phyloP scores from a whole-genome alignment of 2,329 filamentous ascomycete species.

The Exophiala sideris region DNA sequence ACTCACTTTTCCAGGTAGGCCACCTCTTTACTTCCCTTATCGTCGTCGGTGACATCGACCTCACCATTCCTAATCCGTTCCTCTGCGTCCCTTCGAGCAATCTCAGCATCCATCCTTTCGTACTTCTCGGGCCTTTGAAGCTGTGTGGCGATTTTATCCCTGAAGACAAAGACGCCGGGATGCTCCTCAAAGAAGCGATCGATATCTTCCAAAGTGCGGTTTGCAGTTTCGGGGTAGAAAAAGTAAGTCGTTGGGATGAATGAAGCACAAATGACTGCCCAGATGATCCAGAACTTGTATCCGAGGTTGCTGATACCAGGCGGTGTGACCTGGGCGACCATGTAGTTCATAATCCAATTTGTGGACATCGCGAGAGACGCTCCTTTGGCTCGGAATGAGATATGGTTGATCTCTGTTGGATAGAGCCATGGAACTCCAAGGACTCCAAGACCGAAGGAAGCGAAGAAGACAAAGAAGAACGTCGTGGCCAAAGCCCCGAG shows the following conservation, averaged over 20 bases:
- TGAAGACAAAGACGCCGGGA: slow-evolving; percentile 23
- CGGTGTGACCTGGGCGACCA: slow-evolving; percentile 33
- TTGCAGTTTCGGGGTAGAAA: slow-evolving; percentile 35
- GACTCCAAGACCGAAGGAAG: slow-evolving; percentile 39
- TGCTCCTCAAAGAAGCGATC: slow-evolving; percentile 32
- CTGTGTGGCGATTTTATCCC: slow-evolving; percentile 24
- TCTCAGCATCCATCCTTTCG: slow-evolving; percentile 18
- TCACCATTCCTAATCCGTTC: slow-evolving; percentile 14
- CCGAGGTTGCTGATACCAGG: slow-evolving; percentile 33
- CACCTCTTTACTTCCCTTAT: slow-evolving; percentile 6
- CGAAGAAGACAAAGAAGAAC: slow-evolving; percentile 44
- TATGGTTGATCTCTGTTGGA: slow-evolving; percentile 36
- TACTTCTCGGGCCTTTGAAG: slow-evolving; percentile 21
- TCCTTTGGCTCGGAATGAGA: slow-evolving; percentile 36
- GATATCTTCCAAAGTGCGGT: slow-evolving; percentile 34
- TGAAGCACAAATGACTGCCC: slow-evolving; percentile 30
- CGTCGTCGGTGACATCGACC: slow-evolving; percentile 3
- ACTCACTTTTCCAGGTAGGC: slow-evolving; percentile 16
- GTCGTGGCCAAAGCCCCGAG: slow-evolving; percentile 48
- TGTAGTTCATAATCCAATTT: slow-evolving; percentile 33
- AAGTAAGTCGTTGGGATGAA: slow-evolving; percentile 33
- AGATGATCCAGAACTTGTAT: slow-evolving; percentile 34
- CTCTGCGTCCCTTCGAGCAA: slow-evolving; percentile 13
- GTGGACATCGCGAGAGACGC: slow-evolving; percentile 33
- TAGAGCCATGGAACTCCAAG: slow-evolving; percentile 41